These are phyloP conservation scores for Penicillium brevicompactum DNA, from an alignment of 2,329 filamentous ascomycete species.

Conservation along the genomic window DNA sequence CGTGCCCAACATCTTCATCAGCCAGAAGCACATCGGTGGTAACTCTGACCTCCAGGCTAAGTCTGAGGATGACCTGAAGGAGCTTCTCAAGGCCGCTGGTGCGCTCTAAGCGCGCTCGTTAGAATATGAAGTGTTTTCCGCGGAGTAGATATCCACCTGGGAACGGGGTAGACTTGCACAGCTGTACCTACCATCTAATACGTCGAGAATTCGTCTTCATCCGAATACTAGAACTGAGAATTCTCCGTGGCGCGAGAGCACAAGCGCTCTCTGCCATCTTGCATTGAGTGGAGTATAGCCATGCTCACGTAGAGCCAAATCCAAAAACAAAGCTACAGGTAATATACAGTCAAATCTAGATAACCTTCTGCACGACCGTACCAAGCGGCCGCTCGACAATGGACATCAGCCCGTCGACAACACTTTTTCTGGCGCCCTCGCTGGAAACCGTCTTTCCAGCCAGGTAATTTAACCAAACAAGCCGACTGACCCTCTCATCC, in stretches of 20 bases:
- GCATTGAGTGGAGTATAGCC: constrained; percentile 10
- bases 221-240: neutral
- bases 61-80: constrained; percentile 62
- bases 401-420: constrained; percentile 84
- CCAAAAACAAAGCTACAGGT: constrained; percentile 4
- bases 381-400: constrained; percentile 87
- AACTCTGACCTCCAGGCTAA: constrained; percentile 83
- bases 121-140: neutral
- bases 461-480: constrained; percentile 89
- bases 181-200: neutral
- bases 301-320: neutral
- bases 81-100: constrained; percentile 64
- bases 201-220: neutral
- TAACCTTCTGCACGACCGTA: constrained; percentile 78
- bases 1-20: constrained; percentile 96
- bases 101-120: constrained; percentile 53
- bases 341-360: constrained; percentile 21
- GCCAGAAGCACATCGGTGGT: constrained; percentile 87
- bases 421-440: constrained; percentile 75
- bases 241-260: neutral
- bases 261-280: neutral
- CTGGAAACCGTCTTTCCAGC: constrained; percentile 85
- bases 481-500: constrained; percentile 77
- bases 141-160: neutral
- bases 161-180: neutral